Evolutionary conservation across 2,329 filamentous ascomycete genomes (phyloP), one percentile per base, ranked within the genome.

Genomic region (Coniochaeta sp.): DNA sequence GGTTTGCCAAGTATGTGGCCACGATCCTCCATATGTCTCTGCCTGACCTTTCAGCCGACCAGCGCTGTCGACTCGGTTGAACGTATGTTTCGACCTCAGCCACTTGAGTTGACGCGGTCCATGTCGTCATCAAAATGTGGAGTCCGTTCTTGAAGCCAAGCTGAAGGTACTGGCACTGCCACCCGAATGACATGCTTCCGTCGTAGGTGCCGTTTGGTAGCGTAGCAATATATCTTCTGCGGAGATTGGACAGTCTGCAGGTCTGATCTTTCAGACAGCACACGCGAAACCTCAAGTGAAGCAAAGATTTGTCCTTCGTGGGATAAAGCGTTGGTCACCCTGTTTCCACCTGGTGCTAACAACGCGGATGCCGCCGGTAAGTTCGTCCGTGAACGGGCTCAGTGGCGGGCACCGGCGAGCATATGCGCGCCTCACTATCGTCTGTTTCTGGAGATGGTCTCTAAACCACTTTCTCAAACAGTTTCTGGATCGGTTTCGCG

Each of bases 401-500:
- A 36, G 34, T 36, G 34, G 7, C 34, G 12, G 22, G 9, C 22
- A 17, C 47, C n/a, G 24, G 47, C 14, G 19, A 8, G 47, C 24
- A 17, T 28, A 2, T 10, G 17, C 16, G 24, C 26, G 6, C 12
- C 10, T 12, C 24, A 22, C 6, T 10, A 12, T 9, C 44, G 7
- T 50, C 3, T 52, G 1, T 12, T n/a, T 30, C 47, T 28, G 5
- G 47, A 6, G 24, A n/a, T 28, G 3, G 24, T 28, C 26, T 52
- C 78, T 73, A 83, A 7, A 76, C 79, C 17, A 83, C 88, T 73
- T 92, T 93, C 69, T 93, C 90, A 65, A 96, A 92, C 1, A 90
- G 84, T 71, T 89, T 90, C 73, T 93, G 88, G 61, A 96, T 96
- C 0, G 91, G 91, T 80, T 93, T 93, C 57, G 91, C 91, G 57